Conservation (phyloP, 495 filamentous ascomycete species). For the Thermochaetoides thermophila region DNA sequence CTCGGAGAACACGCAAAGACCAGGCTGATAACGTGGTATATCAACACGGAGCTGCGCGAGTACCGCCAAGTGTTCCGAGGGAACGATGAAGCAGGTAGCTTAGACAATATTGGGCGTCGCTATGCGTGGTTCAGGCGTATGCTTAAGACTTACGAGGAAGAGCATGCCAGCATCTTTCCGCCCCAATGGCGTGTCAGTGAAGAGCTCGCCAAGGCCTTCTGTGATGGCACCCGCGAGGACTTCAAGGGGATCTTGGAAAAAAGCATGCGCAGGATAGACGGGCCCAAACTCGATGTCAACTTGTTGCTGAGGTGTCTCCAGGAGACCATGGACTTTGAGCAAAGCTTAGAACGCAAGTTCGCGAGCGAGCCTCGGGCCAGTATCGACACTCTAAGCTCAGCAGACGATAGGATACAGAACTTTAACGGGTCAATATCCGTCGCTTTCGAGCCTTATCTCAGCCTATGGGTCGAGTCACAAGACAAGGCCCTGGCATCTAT, state of each 20-base stretch:
- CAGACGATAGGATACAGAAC: slow-evolving; percentile 57
- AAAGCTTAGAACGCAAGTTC: slow-evolving; percentile 75
- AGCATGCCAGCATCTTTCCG: slow-evolving; percentile 83
- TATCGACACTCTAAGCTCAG: slow-evolving; percentile 77
- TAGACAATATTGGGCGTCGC: slow-evolving; percentile 90
- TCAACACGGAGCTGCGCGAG: slow-evolving; percentile 90
- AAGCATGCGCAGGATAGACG: slow-evolving; percentile 63
- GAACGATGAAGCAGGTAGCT: slow-evolving; percentile 88
- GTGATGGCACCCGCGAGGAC: slow-evolving; percentile 88
- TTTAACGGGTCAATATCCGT: slow-evolving; percentile 92
- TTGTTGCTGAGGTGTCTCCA: slow-evolving; percentile 82
- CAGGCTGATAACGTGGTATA: slow-evolving; percentile 86
- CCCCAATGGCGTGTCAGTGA: slow-evolving; percentile 80
- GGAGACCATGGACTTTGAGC: slow-evolving; percentile 95
- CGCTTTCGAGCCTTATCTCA: slow-evolving; percentile 93
- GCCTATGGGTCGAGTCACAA: slow-evolving; percentile 92
- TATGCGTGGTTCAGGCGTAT: slow-evolving; percentile 96
- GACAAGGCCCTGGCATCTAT: slow-evolving; percentile 76
- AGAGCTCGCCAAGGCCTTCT: slow-evolving; percentile 80
- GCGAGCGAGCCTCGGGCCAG: slow-evolving; percentile 63
- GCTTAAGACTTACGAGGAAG: slow-evolving; percentile 89
- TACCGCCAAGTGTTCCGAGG: slow-evolving; percentile 91
- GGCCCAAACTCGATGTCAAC: slow-evolving; percentile 79
- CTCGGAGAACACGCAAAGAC: slow-evolving; percentile 77
- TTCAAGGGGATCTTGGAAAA: slow-evolving; percentile 84